These are phyloP conservation scores for Castanea mollissima DNA, from an alignment of 306 rosid genomes.

Conservation along the genomic window DNA sequence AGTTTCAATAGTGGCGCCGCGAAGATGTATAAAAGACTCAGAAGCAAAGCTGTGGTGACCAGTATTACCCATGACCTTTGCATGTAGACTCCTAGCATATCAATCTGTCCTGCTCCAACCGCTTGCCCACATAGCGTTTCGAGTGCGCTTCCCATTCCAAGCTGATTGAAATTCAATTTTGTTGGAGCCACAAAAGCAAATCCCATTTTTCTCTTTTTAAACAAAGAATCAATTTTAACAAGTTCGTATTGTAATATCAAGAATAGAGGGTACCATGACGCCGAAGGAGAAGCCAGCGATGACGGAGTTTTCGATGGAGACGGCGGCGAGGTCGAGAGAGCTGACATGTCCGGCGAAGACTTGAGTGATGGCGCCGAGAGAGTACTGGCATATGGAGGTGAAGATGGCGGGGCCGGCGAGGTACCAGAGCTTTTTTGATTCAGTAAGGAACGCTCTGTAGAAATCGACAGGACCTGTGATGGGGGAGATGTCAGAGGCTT, in stretches of 20 bases:
- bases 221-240: too few species aligned
- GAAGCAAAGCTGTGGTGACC: conserved; percentile 32
- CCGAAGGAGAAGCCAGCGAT: conserved; percentile 93
- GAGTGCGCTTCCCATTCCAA: conserved; percentile 94
- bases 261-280: conserved; percentile 40
- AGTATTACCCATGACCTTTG: conserved; percentile 89
- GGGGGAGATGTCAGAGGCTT: conserved; percentile 58
- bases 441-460: conserved; percentile 43
- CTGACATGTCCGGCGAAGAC: conserved; percentile 77
- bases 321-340: conserved; percentile 76
- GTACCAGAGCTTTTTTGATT: conserved; percentile 79
- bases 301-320: conserved; percentile 84
- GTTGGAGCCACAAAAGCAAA: too few species aligned
- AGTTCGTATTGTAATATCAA: too few species aligned
- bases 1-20: conserved; percentile 41
- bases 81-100: conserved; percentile 86
- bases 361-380: conserved; percentile 87
- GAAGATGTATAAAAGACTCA: conserved; percentile 53
- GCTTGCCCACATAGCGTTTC: conserved; percentile 97
- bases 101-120: conserved; percentile 65
- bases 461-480: conserved; percentile 39
- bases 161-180: conserved; percentile 21
- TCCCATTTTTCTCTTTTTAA: too few species aligned
- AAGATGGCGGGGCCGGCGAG: conserved; percentile 92
- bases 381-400: conserved; percentile 76